Percentiles rank a stretch among this genome's conserved stretches.
These are phyloP conservation scores for Conoideocrella luteorostrata DNA, from an alignment of 2,329 filamentous ascomycete genomes.

Conservation along the genomic window DNA sequence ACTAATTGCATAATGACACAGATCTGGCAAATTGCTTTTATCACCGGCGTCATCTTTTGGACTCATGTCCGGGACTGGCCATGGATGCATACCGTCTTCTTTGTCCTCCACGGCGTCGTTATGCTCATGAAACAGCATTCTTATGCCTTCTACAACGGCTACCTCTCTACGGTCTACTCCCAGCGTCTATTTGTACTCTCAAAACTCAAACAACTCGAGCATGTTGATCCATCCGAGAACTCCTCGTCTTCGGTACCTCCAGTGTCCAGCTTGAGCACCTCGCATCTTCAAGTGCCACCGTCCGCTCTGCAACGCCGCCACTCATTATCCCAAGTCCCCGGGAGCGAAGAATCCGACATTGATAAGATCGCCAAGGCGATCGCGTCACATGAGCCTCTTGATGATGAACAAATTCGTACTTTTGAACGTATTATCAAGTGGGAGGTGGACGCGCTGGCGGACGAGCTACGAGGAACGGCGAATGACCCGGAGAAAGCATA, in stretches of 20 bases:
- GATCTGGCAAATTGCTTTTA: conserved; percentile 63
- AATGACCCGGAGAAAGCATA: conserved; percentile 47
- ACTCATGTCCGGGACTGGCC: conserved; percentile 69
- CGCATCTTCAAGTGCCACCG: conserved; percentile 35
- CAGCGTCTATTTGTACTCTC: conserved; percentile 36
- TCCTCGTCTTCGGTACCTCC: conserved; percentile 36
- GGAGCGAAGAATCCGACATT: conserved; percentile 44
- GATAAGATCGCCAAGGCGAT: conserved; percentile 56
- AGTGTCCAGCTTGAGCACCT: conserved; percentile 36
- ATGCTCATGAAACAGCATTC: conserved; percentile 83
- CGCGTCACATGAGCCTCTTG: conserved; percentile 52
- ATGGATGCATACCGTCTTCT: conserved; percentile 77
- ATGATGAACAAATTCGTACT: conserved; percentile 53
- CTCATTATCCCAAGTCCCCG: conserved; percentile 27
- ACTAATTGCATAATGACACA: conserved; percentile 19
- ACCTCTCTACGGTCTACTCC: conserved; percentile 56
- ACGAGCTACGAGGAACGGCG: conserved; percentile 60
- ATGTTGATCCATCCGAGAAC: conserved; percentile 37
- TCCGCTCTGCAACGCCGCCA: conserved; percentile 37
- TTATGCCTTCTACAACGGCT: conserved; percentile 73
- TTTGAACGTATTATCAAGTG: conserved; percentile 61
- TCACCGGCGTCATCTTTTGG: conserved; percentile 56
- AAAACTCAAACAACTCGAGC: conserved; percentile 52
- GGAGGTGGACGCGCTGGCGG: conserved; percentile 58
- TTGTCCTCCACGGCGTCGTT: conserved; percentile 65